Conservation (phyloP, 2,329 filamentous ascomycete species). For the Monosporascus sp. region DNA sequence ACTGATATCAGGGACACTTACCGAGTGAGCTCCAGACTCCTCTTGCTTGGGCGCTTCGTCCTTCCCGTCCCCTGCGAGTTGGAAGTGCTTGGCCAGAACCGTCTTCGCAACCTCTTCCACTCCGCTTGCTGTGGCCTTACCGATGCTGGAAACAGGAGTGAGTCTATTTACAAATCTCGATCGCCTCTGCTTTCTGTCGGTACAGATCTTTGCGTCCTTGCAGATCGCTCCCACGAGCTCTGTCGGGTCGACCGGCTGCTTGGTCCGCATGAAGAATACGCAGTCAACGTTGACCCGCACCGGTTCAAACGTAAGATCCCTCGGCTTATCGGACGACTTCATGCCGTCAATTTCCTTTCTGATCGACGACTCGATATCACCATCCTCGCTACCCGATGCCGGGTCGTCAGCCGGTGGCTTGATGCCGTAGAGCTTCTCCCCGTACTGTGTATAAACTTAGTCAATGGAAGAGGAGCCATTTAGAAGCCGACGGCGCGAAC, state of each 20-base stretch:
- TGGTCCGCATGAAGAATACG: slow-evolving; percentile 57
- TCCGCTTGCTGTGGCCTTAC: slow-evolving; percentile 65
- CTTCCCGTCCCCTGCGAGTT: slow-evolving; percentile 26
- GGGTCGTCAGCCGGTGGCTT: slow-evolving; percentile 29
- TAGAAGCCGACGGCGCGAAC: slow-evolving; percentile 34
- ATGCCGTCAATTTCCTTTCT: slow-evolving; percentile 64
- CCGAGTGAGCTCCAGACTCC: slow-evolving; percentile 30
- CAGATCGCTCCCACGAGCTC: slow-evolving; percentile 51
- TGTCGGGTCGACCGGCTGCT: slow-evolving; percentile 50
- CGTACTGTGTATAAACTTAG: slow-evolving; percentile 47
- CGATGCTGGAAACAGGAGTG: slow-evolving; percentile 40
- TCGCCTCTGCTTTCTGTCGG: slow-evolving; percentile 38
- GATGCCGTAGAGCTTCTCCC: slow-evolving; percentile 55
- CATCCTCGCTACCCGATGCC: slow-evolving; percentile 36
- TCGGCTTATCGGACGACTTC: slow-evolving; percentile 37
- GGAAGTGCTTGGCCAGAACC: slow-evolving; percentile 61
- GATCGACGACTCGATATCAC: slow-evolving; percentile 71
- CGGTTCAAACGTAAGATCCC: slow-evolving; percentile 45
- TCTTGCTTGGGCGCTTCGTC: slow-evolving; percentile 13
- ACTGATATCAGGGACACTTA: slow-evolving; percentile 26
- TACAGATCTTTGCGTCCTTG: slow-evolving; percentile 43
- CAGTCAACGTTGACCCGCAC: slow-evolving; percentile 56
- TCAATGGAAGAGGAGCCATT: slow-evolving; percentile 1
- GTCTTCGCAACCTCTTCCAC: slow-evolving; percentile 58
- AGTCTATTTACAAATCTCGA: slow-evolving; percentile 57